Evolutionary conservation across 768 basidiomycete species (phyloP).

Genomic region (Pleurotus eryngii): DNA sequence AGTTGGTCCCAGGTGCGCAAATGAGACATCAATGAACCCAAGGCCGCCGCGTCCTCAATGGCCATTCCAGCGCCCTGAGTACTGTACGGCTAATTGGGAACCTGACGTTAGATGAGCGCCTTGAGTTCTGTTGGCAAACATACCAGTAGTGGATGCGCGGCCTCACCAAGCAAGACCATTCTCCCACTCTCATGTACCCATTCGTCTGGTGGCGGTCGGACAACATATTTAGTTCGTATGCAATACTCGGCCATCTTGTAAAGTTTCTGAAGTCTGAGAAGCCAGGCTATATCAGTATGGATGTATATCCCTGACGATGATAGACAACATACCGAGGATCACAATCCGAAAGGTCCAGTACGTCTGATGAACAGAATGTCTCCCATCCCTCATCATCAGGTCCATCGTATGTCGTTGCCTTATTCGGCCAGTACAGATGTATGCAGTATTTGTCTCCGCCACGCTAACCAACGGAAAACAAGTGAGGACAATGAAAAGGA

Average conservation of each 20-base stretch:
- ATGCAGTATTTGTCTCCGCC: slow-evolving; percentile 33
- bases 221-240: slow-evolving; percentile 33
- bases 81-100: slow-evolving; percentile 39
- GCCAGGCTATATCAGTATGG: slow-evolving; percentile 2
- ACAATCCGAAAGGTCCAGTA: slow-evolving; percentile 29
- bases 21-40: slow-evolving; percentile 52
- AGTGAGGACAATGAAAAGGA: neutral
- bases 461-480: slow-evolving; percentile 21
- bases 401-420: slow-evolving; percentile 17
- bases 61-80: slow-evolving; percentile 44
- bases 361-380: slow-evolving; percentile 25
- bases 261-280: slow-evolving; percentile 30
- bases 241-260: slow-evolving; percentile 30
- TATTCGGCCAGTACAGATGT: slow-evolving; percentile 37
- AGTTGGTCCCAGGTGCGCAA: slow-evolving; percentile 41
- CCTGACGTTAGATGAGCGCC: neutral
- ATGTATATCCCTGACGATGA: neutral
- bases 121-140: slow-evolving; percentile 13
- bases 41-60: slow-evolving; percentile 55
- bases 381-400: slow-evolving; percentile 30
- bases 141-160: slow-evolving; percentile 53
- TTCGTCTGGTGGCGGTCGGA: slow-evolving; percentile 34
- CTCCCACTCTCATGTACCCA: slow-evolving; percentile 49
- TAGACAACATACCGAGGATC: slow-evolving; percentile 28
- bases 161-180: slow-evolving; percentile 50